Percentiles rank a stretch among this genome's conserved stretches.
Evolutionary conservation across 176 grass and related monocot genomes (phyloP).

Genomic region (Carex myosuroides): DNA sequence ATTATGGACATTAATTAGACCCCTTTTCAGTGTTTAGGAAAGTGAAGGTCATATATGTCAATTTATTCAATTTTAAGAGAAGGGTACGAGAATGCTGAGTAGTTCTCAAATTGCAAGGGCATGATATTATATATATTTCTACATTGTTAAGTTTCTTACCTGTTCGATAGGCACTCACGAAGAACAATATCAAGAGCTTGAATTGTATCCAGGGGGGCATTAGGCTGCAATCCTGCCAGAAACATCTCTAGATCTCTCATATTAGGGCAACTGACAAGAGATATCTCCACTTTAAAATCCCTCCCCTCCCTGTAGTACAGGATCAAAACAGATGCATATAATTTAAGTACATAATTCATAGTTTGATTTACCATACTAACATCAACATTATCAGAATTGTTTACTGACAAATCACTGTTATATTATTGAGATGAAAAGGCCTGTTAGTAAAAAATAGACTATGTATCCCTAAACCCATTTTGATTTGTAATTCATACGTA

Average conservation of each 20-base stretch:
- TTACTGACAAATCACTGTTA: not conserved
- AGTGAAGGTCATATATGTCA: too few species aligned
- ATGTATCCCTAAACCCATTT: not conserved
- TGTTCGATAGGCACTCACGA: conserved; percentile 29
- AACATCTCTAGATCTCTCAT: conserved; percentile 37
- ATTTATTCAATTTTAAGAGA: too few species aligned
- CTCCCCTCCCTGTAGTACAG: conserved; percentile 17
- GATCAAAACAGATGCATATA: not conserved
- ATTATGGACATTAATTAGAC: too few species aligned
- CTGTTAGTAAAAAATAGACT: not conserved
- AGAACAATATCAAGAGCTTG: conserved; percentile 50
- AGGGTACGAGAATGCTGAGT: too few species aligned
- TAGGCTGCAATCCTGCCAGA: conserved; percentile 18
- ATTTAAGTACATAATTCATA: not conserved
- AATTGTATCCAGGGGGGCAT: conserved; percentile 36
- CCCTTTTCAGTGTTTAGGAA: too few species aligned
- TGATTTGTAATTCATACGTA: too few species aligned
- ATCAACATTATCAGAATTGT: not conserved
- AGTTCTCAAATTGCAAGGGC: too few species aligned
- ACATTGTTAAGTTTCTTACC: not conserved
- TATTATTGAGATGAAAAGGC: not conserved
- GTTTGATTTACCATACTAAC: not conserved
- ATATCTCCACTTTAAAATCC: conserved; percentile 41
- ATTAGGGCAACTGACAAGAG: conserved; percentile 18
- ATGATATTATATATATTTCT: too few species aligned